Evolutionary conservation across 2,329 filamentous ascomycete genomes (phyloP), one percentile per base, ranked within the genome.

Genomic region (Raffaelea arxii): DNA sequence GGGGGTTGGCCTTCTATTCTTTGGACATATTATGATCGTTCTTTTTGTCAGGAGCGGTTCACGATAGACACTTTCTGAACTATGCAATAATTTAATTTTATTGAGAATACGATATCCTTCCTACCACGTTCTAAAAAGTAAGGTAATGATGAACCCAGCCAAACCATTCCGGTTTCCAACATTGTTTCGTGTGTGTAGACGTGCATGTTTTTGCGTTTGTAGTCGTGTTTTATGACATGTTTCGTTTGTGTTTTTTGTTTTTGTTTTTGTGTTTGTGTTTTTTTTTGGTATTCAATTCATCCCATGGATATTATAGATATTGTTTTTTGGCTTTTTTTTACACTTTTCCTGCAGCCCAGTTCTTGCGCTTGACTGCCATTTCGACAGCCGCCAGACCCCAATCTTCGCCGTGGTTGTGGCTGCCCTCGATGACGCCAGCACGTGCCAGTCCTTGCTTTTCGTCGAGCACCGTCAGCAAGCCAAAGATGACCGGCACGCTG

Each of bases 311-410:
- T 18, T n/a, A n/a, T n/a, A n/a, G n/a, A n/a, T n/a, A n/a, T n/a
- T n/a, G n/a, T n/a, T n/a, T n/a, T n/a, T n/a, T n/a, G n/a, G n/a
- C n/a, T n/a, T n/a, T n/a, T 38, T 40, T 49, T 35, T 55, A 72
- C 46, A 78, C 69, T 59, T 70, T 74, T 39, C 90, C 90, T 52
- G 82, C 77, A 3, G 78, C 77, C 91, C 90, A 97, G 43, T 80
- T 82, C 65, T 74, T 84, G 62, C 85, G 80, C 80, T 95, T 97
- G 18, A 85, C 77, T 6, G 86, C 90, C 71, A 98, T 76, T 73
- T 98, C 92, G 27, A 98, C 92, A 6, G 92, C 92, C 19, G 91
- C 92, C 56, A 80, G 74, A 4, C 92, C 92, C 92, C 92, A 98
- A 65, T 97, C 91, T 68, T 92, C 84, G 24, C 92, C 92, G 67